Percentiles rank a stretch among this genome's conserved stretches.
Evolutionary conservation across 2,329 filamentous ascomycete species (phyloP).

Genomic region (Diplodia scrobiculata): DNA sequence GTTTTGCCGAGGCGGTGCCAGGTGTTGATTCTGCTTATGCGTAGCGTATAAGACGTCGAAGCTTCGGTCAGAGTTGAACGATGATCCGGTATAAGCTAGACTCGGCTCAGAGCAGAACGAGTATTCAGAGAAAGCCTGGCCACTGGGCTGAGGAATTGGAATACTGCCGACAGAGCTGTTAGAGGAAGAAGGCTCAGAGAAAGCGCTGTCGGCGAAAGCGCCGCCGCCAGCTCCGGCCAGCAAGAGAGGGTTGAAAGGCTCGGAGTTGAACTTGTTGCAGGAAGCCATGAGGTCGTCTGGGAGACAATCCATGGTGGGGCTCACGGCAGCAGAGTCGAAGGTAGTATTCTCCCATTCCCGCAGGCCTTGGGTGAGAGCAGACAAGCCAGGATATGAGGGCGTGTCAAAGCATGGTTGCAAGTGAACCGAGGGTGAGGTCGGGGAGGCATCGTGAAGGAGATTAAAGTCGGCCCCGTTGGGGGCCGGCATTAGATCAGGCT

Average conservation of each 20-base stretch:
- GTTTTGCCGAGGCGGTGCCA: background rate
- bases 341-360: background rate
- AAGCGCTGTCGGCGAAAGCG: background rate
- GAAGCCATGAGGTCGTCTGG: constrained; percentile 3
- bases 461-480: background rate
- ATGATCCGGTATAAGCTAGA: constrained; percentile 26
- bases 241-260: constrained; percentile 17
- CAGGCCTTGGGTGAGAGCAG: constrained; percentile 13
- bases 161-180: constrained; percentile 21
- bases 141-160: constrained; percentile 19
- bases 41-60: constrained; percentile 7
- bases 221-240: background rate
- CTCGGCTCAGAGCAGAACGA: constrained; percentile 23
- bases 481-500: constrained; percentile 3
- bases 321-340: background rate
- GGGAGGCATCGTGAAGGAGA: constrained; percentile 14
- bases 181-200: background rate
- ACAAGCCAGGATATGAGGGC: background rate
- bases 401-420: background rate
- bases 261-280: constrained; percentile 9
- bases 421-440: constrained; percentile 12
- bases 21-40: constrained; percentile 5
- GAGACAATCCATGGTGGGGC: constrained; percentile 1
- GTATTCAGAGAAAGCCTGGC: constrained; percentile 11
- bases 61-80: constrained; percentile 13